phyloP scores from a whole-genome alignment of 345 rosid species.

The Populus pruinosa region DNA sequence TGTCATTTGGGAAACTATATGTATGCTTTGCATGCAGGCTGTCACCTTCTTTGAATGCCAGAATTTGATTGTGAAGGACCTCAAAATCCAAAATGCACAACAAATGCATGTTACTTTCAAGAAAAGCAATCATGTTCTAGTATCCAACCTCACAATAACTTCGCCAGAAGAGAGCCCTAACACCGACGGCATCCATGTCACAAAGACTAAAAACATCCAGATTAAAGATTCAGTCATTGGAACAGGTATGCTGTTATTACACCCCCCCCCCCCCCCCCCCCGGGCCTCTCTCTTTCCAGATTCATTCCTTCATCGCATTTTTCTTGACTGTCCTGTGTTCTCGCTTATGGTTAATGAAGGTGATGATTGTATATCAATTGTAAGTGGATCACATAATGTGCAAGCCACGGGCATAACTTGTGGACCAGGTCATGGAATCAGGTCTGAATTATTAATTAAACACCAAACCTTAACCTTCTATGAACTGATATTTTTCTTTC shows the following conservation, averaged over 20 bases:
- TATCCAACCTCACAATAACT: slow-evolving; percentile 45
- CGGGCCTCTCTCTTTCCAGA: not conserved
- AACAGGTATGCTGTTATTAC: slow-evolving; percentile 44
- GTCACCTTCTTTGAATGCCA: slow-evolving; percentile 57
- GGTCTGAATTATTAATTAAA: slow-evolving; percentile 25
- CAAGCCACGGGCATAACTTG: slow-evolving; percentile 45
- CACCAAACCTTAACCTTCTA: not conserved
- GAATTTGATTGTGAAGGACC: slow-evolving; percentile 40
- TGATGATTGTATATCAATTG: slow-evolving; percentile 80
- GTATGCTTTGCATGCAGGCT: slow-evolving; percentile 49
- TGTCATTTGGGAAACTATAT: not conserved
- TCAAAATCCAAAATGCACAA: slow-evolving; percentile 63
- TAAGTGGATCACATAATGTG: slow-evolving; percentile 50
- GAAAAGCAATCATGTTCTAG: slow-evolving; percentile 42
- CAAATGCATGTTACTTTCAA: slow-evolving; percentile 66
- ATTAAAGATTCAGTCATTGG: slow-evolving; percentile 48
- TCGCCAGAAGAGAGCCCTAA: slow-evolving; percentile 71
- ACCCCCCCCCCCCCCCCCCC: not conserved
- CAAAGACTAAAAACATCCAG: slow-evolving; percentile 54
- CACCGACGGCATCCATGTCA: slow-evolving; percentile 86
- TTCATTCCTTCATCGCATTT: not conserved
- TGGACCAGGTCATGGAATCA: slow-evolving; percentile 79
- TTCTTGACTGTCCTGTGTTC: not conserved
- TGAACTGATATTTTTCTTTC: not conserved
- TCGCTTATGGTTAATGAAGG: slow-evolving; percentile 33